Conservation (phyloP, 2,329 filamentous ascomycete species). For the Cladosporium sp. region DNA sequence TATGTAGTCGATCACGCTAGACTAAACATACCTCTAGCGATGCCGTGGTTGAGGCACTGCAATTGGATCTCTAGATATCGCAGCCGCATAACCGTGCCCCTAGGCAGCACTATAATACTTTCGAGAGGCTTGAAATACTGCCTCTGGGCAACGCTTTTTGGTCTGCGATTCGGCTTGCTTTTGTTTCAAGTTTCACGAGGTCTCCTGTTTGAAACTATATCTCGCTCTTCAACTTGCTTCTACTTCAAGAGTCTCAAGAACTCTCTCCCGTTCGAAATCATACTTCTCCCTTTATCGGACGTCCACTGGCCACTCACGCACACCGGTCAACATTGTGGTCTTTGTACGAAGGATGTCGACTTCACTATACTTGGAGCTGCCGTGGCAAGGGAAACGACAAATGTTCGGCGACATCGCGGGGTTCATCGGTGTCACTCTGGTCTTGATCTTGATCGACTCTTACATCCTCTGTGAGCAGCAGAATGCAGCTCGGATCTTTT, state of each 20-base stretch:
- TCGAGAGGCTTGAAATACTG: neutral
- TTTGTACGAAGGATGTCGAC: neutral
- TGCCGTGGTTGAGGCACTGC: neutral
- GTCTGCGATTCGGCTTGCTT: neutral
- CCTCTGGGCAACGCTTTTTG: neutral
- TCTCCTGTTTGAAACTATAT: too few relatives aligned
- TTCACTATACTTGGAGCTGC: neutral
- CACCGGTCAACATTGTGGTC: too few relatives aligned
- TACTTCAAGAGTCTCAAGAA: too few relatives aligned
- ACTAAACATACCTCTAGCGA: neutral
- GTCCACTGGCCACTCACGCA: neutral
- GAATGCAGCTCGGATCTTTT: neutral
- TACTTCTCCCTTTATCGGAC: neutral
- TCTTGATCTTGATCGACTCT: neutral
- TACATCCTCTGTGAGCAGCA: slow-evolving; percentile 2
- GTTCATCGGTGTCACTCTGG: neutral
- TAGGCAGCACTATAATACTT: neutral
- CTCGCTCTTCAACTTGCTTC: too few relatives aligned
- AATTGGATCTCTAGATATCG: neutral
- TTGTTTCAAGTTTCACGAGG: neutral
- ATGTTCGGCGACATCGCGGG: neutral
- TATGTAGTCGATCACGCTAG: neutral
- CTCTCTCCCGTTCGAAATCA: neutral
- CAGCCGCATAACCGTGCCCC: neutral
- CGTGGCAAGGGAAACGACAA: neutral